phyloP scores from a whole-genome alignment of 805 yeast species.

The Candida khao-thaluensis region DNA sequence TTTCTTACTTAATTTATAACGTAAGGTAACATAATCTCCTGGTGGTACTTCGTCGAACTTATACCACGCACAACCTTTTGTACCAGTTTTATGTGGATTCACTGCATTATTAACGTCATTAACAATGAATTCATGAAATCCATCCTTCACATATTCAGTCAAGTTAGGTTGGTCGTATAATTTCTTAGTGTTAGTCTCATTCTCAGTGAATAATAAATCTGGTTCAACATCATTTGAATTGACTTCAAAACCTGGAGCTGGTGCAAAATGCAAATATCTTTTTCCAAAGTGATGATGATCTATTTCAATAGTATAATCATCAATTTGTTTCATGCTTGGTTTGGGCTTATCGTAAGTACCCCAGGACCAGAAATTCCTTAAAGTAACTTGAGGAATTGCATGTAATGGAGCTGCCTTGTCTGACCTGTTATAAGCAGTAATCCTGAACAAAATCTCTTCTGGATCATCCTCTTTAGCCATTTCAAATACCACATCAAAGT shows the following conservation, averaged over 20 bases:
- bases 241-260: constrained; percentile 74
- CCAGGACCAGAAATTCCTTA: constrained; percentile 95
- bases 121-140: constrained; percentile 81
- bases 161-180: constrained; percentile 66
- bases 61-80: constrained; percentile 84
- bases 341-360: constrained; percentile 53
- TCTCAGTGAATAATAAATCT: constrained; percentile 77
- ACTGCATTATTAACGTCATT: constrained; percentile 57
- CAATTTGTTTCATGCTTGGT: constrained; percentile 46
- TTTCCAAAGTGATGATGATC: constrained; percentile 72
- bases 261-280: constrained; percentile 65
- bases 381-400: constrained; percentile 77
- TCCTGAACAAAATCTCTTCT: constrained; percentile 75
- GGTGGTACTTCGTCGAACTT: constrained; percentile 79
- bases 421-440: constrained; percentile 86
- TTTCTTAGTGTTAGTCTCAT: constrained; percentile 74
- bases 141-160: constrained; percentile 70
- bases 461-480: constrained; percentile 85
- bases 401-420: constrained; percentile 85
- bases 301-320: constrained; percentile 51
- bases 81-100: constrained; percentile 72
- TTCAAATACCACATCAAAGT: constrained; percentile 86
- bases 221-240: constrained; percentile 71
- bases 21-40: constrained; percentile 80
- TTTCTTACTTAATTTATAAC: constrained; percentile 63